Evolutionary conservation across 345 rosid species (phyloP), one percentile per base, ranked within the genome.

Genomic region (Murraya koenigii): DNA sequence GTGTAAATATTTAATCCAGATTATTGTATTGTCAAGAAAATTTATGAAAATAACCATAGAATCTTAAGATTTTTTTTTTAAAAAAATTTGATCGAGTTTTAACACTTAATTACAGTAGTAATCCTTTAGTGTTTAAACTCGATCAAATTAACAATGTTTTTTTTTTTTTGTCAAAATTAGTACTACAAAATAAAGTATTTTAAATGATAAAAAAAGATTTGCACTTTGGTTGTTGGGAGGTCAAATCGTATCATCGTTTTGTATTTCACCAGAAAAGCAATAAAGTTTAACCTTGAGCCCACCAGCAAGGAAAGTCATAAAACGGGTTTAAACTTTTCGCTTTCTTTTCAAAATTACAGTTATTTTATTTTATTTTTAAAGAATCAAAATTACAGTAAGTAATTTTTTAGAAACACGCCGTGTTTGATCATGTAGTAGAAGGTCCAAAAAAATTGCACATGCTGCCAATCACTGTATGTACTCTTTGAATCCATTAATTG

Each of bases 211-310:
- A 7, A 13, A 25, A 2, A 1, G 11, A 5, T 20, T 9, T 26
- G 64, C 15, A n/a, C 19, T 25, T 5, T 2, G 7, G 7, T 23
- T 47, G 83, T 70, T 77, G 75, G 35, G n/a, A 44, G 38, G 78
- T 77, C 83, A 66, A 76, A 70, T 81, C 76, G 47, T 66, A 44
- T n/a, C 10, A 23, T 39, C 68, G 32, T 58, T 65, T 49, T 41
- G 36, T n/a, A 23, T 49, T 65, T 74, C 54, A 64, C 58, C 9
- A 1, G 20, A 22, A 56, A 73, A 33, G 41, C 33, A 63, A 68
- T 19, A 23, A 39, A 60, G 26, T 19, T 7, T n/a, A 59, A 32
- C 62, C n/a, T 15, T 72, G n/a, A 22, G 61, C 66, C 67, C 47
- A 17, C 25, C 2, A 26, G 36, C 11, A 60, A 54, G 44, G 25